These are phyloP conservation scores for Letharia lupina DNA, from an alignment of 495 filamentous ascomycete species.

Conservation along the genomic window DNA sequence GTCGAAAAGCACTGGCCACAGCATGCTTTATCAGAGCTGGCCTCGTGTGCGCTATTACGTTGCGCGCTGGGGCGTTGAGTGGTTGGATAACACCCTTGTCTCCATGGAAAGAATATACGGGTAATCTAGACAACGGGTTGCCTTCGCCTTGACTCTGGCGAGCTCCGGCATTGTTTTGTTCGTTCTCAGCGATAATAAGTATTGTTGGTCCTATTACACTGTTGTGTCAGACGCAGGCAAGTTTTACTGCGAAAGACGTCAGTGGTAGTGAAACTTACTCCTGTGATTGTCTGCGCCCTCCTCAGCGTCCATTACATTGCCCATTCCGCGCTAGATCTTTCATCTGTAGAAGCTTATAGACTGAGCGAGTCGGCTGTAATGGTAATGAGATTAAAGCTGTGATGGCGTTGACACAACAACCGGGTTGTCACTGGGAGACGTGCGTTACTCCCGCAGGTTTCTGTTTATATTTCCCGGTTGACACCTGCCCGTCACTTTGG, in stretches of 20 bases:
- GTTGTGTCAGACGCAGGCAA: background rate
- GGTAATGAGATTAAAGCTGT: background rate
- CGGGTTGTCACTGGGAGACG: background rate
- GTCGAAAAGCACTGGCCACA: background rate
- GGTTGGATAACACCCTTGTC: background rate
- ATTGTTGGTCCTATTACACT: background rate
- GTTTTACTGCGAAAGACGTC: background rate
- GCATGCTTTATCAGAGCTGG: background rate
- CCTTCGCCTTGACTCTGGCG: background rate
- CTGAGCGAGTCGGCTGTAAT: background rate
- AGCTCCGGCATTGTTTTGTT: background rate
- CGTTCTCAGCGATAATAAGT: background rate
- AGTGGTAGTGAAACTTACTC: background rate
- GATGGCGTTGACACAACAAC: background rate
- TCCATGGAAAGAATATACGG: background rate
- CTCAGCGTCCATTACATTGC: background rate
- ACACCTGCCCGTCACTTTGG: background rate
- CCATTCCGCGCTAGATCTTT: background rate
- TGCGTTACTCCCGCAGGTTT: no score
- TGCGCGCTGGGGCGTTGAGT: background rate
- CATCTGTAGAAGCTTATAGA: background rate
- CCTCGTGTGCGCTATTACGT: conserved; percentile 6
- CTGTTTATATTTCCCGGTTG: background rate
- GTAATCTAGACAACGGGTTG: background rate
- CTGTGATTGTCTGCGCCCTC: background rate